Base-by-base conservation (phyloP, 176 grass and related monocot genomes). In the Themeda triandra region DNA sequence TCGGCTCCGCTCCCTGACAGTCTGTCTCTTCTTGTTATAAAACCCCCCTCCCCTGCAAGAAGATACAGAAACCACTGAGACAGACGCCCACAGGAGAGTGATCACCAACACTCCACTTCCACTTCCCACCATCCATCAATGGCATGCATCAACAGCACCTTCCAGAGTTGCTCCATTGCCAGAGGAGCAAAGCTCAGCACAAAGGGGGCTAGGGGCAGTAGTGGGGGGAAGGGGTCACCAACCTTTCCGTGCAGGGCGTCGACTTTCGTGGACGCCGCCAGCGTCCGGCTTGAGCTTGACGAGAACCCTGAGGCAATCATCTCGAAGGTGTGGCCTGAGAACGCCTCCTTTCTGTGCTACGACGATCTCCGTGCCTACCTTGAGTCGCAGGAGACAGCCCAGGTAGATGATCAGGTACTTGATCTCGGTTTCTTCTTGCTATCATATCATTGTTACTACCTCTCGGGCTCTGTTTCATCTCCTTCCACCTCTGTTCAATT, bases 261-360 rank as follows among this genome's bases (percentile, higher is more conserved):
- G 2, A 90, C 81, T 21, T 94, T 94, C 46, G 53, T 92, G 21
- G 53, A 76, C 12, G 80, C 83, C 1, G 65, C 85, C 1, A 87
- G 63, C 79, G 37, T 87, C 80, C 83, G 96, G 59, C 86, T 95
- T 6, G 91, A 83, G 83, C 80, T 99, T 5, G 79, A 99, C 66
- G 93, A 99, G 77, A 94, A 99, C 73, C 96, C 93, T 32, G 89
- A 96, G 23, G 96, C 81, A 10, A 96, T 99, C 81, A 92, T 99
- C 87, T 96, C 96, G 0, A 84, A 91, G 0, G 96, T 91, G 84
- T 99, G 96, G 96, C 88, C 89, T 0, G 96, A 96, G 83, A 95
- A 90, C 87, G 83, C 82, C 88, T 99, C 89, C 19, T 79, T 99
- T 31, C 74, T 99, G 19, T 92, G 88, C 78, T 99, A 89, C 17